Conservation (phyloP, 108 stramenopile genomes). For the Parietichytrium sp. region DNA sequence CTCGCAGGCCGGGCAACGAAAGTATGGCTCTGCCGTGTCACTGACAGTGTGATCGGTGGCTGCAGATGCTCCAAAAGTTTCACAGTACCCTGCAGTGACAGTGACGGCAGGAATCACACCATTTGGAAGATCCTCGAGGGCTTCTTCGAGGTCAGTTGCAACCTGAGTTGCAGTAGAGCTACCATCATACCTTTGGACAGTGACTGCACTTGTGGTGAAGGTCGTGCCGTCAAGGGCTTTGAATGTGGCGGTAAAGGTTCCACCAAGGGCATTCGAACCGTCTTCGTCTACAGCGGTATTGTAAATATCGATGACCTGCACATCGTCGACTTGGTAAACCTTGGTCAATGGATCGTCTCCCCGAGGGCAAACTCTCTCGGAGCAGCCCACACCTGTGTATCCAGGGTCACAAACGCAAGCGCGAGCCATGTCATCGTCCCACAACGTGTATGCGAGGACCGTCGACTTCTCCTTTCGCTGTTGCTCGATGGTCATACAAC, state of each 20-base stretch:
- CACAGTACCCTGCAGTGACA: background rate
- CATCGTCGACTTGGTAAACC: background rate
- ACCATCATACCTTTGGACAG: background rate
- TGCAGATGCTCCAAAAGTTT: background rate
- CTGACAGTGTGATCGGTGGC: background rate
- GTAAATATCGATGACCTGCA: constrained; percentile 30
- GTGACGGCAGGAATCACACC: background rate
- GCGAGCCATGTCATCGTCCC: constrained; percentile 68
- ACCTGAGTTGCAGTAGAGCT: background rate
- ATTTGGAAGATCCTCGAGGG: background rate
- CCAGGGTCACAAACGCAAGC: constrained; percentile 73
- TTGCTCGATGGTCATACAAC: constrained; percentile 68
- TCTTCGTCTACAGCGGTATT: background rate
- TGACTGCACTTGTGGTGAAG: background rate
- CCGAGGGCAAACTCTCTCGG: constrained; percentile 59
- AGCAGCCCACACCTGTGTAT: constrained; percentile 69
- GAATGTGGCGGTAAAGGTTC: background rate
- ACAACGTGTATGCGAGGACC: constrained; percentile 62
- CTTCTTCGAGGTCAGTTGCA: background rate
- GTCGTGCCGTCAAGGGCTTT: background rate
- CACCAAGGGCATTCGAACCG: background rate
- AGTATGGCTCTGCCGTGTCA: background rate
- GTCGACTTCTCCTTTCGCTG: constrained; percentile 59
- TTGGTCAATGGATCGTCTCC: constrained; percentile 68
- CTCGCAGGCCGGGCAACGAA: background rate